These are phyloP conservation scores for Ophiocordyceps camponoti-leonardi DNA, from an alignment of 2,329 filamentous ascomycete genomes.

Conservation along the genomic window DNA sequence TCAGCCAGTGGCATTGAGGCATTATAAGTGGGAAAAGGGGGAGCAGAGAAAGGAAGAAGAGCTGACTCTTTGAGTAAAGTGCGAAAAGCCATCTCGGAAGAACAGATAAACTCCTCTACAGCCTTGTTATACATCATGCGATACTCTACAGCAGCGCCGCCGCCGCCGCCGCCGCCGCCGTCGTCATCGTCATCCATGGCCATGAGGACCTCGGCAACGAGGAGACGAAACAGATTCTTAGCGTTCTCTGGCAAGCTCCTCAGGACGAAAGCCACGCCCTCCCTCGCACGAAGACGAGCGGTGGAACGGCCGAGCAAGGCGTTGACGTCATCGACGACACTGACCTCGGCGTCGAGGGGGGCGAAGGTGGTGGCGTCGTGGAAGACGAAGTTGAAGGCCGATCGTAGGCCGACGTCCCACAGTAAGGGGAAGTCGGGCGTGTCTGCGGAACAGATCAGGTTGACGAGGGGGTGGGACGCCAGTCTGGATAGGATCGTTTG, in stretches of 20 bases:
- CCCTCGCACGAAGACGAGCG: slow-evolving; percentile 67
- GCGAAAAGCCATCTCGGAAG: slow-evolving; percentile 87
- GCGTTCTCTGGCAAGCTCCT: slow-evolving; percentile 86
- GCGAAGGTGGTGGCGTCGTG: slow-evolving; percentile 89
- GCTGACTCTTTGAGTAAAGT: slow-evolving; percentile 75
- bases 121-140: slow-evolving; percentile 86
- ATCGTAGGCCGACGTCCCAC: slow-evolving; percentile 77
- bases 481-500: slow-evolving; percentile 64
- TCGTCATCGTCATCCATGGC: slow-evolving; percentile 42
- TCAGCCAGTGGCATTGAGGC: slow-evolving; percentile 7
- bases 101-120: slow-evolving; percentile 91
- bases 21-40: neutral
- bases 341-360: slow-evolving; percentile 54
- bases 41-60: neutral
- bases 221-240: slow-evolving; percentile 65
- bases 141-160: slow-evolving; percentile 88
- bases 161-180: slow-evolving; percentile 45
- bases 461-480: slow-evolving; percentile 54
- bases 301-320: slow-evolving; percentile 69
- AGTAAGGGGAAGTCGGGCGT: slow-evolving; percentile 74
- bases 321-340: slow-evolving; percentile 81
- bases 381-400: slow-evolving; percentile 72
- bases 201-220: slow-evolving; percentile 71
- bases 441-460: slow-evolving; percentile 66
- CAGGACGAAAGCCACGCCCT: slow-evolving; percentile 82